Evolutionary conservation across 2,329 filamentous ascomycete species (phyloP), one percentile per base, ranked within the genome.

Genomic region (Penicillium griseofulvum): DNA sequence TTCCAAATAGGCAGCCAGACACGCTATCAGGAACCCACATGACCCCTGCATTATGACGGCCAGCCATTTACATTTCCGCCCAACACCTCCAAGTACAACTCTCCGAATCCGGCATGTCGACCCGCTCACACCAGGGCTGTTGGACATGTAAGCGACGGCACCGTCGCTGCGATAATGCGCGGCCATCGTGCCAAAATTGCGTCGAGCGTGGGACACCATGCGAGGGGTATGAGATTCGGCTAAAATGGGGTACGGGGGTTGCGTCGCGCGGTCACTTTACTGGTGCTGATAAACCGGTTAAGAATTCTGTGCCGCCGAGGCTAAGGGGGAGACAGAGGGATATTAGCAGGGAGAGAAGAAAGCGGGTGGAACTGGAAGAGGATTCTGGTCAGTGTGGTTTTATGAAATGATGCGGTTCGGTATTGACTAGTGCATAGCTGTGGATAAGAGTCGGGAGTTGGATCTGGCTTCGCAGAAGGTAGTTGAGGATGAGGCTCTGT

Each of bases 61-160:
- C 10, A 16, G 5, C 26, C 26, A 31, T 31, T 44, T 26, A 19
- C 8, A 31, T 31, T 19, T 22, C 42, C n/a, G 24, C 16, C 2
- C 24, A 46, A 34, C 17, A 3, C 31, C 26, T 33, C 9, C 29
- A 46, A 34, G 19, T 11, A 24, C 29, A 24, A 9, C 19, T 28
- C 38, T 14, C 60, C 56, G n/a, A 8, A 61, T 51, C 29, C 48
- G 59, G 67, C 29, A 69, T 70, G 68, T 65, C 65, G 65, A 69
- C 67, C 54, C 67, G 68, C 22, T 67, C 65, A 14, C 58, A 64
- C 43, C 54, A 63, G 10, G 65, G 68, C 2, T 70, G 68, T 28
- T 70, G 68, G 68, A 71, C 68, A 4, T 71, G 69, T 52, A 71
- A 71, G 54, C 48, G 55, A 14, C 59, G 59, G 14, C 65, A 64